Conservation (phyloP, 192 early-diverging fungal species). For the Coemansia sp. region DNA sequence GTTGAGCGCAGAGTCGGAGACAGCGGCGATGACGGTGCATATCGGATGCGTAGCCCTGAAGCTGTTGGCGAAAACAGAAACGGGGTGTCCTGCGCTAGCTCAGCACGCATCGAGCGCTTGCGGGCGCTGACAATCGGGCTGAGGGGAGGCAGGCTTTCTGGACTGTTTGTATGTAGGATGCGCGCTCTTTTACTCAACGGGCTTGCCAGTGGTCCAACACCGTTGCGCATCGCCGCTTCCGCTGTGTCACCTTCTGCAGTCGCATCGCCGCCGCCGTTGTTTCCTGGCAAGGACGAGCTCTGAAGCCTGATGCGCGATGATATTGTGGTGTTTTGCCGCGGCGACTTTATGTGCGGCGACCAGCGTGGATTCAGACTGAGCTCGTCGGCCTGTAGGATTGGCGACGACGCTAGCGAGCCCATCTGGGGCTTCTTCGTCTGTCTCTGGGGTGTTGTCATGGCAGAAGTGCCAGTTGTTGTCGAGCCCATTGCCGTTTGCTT, state of each 20-base stretch:
- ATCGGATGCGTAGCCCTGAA: conserved; percentile 44
- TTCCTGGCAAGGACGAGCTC: conserved; percentile 13
- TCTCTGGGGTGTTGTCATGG: conserved; percentile 42
- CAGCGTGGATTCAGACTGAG: conserved; percentile 55
- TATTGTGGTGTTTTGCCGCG: conserved; percentile 45
- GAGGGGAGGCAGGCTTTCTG: conserved; percentile 52
- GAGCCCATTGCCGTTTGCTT: conserved; percentile 24
- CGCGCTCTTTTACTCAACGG: conserved; percentile 49
- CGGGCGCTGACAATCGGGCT: conserved; percentile 55
- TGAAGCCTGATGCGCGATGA: conserved; percentile 41
- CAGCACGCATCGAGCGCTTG: conserved; percentile 34
- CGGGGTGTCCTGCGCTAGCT: conserved; percentile 33
- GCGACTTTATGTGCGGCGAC: conserved; percentile 54
- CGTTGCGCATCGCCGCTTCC: conserved; percentile 8
- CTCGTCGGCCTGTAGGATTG: conserved; percentile 54
- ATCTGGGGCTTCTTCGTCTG: conserved; percentile 7
- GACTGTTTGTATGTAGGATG: conserved; percentile 45
- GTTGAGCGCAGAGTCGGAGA: conserved; percentile 43
- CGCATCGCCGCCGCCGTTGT: background rate
- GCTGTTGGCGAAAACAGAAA: conserved; percentile 45
- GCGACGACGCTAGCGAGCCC: conserved; percentile 20
- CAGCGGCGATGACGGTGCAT: conserved; percentile 49
- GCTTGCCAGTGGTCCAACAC: conserved; percentile 23
- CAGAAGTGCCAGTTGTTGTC: conserved; percentile 17
- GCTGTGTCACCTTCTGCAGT: background rate